phyloP scores from a whole-genome alignment of 1,284 basidiomycete species.

The Puccinia horiana region DNA sequence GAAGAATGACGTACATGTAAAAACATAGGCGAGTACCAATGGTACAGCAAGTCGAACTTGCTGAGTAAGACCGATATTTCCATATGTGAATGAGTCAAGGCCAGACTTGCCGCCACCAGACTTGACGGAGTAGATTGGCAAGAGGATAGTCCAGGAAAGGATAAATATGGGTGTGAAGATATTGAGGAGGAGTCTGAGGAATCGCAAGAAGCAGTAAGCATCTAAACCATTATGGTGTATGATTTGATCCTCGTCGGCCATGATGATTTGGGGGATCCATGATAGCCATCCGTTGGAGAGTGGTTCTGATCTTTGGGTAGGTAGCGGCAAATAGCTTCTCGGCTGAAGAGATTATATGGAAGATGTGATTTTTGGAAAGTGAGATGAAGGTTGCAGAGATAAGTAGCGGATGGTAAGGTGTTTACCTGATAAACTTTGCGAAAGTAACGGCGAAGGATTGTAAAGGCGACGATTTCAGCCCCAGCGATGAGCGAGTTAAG shows the following conservation, averaged over 20 bases:
- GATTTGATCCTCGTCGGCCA: constrained; percentile 56
- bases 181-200: constrained; percentile 70
- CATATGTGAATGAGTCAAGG: constrained; percentile 76
- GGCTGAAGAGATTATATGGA: constrained; percentile 27
- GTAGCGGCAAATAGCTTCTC: constrained; percentile 21
- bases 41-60: constrained; percentile 73
- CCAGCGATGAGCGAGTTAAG: constrained; percentile 56
- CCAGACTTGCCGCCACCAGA: constrained; percentile 64
- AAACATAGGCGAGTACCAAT: constrained; percentile 70
- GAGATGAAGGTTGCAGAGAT: background rate
- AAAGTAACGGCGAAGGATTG: constrained; percentile 59
- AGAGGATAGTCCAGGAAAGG: constrained; percentile 62
- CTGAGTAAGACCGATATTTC: constrained; percentile 68
- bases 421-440: constrained; percentile 59
- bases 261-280: constrained; percentile 59
- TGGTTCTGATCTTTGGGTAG: constrained; percentile 56
- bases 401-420: background rate
- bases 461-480: constrained; percentile 57
- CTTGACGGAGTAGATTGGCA: constrained; percentile 65
- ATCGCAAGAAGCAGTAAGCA: constrained; percentile 90
- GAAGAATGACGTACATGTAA: constrained; percentile 67
- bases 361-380: background rate
- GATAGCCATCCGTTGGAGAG: constrained; percentile 58
- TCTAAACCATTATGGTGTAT: constrained; percentile 76
- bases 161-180: constrained; percentile 51